A percentile compares a stretch with the other conserved stretches of the same genome.
Evolutionary conservation across 2,329 filamentous ascomycete species (phyloP).

Genomic region (Apiospora pterosperma): DNA sequence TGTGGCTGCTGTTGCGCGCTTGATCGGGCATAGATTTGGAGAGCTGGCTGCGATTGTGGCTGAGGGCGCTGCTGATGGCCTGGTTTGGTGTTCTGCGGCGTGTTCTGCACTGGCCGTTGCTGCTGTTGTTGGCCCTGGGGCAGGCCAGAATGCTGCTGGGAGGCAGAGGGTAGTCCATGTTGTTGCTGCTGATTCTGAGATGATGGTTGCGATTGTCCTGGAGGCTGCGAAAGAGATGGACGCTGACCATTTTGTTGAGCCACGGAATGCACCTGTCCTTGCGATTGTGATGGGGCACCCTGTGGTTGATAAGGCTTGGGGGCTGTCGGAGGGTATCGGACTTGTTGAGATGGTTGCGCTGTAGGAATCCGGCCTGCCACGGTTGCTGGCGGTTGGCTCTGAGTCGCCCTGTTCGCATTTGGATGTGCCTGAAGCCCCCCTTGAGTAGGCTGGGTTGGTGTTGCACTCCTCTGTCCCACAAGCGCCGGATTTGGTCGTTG

Average conservation of each 20-base stretch:
- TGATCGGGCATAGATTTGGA: slow-evolving; percentile 12
- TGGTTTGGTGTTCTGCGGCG: not conserved
- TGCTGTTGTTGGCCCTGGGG: slow-evolving; percentile 4
- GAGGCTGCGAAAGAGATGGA: not conserved
- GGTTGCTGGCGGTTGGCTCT: not conserved
- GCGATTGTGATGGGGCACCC: not conserved
- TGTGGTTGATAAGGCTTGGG: slow-evolving; percentile 1
- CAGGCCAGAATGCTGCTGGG: not conserved
- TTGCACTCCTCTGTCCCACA: slow-evolving; percentile 14
- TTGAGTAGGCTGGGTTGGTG: slow-evolving; percentile 7
- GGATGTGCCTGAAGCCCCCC: not conserved
- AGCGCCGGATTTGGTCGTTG: slow-evolving; percentile 16
- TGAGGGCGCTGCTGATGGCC: slow-evolving; percentile 10
- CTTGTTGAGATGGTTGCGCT: not conserved
- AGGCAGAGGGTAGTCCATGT: not conserved
- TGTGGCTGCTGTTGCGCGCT: slow-evolving; percentile 10
- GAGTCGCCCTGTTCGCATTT: not conserved
- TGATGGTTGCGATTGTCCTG: slow-evolving; percentile 5
- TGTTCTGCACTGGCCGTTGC: not conserved
- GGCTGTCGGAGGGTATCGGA: slow-evolving; percentile 4
- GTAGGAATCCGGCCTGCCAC: slow-evolving; percentile 9
- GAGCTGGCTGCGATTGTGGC: slow-evolving; percentile 9
- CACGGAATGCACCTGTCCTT: slow-evolving; percentile 16
- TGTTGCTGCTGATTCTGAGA: slow-evolving; percentile 7
- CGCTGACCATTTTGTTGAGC: slow-evolving; percentile 19